Evolutionary conservation across 306 rosid species (phyloP), one percentile per base, ranked within the genome.

Genomic region (Medicago lupulina): DNA sequence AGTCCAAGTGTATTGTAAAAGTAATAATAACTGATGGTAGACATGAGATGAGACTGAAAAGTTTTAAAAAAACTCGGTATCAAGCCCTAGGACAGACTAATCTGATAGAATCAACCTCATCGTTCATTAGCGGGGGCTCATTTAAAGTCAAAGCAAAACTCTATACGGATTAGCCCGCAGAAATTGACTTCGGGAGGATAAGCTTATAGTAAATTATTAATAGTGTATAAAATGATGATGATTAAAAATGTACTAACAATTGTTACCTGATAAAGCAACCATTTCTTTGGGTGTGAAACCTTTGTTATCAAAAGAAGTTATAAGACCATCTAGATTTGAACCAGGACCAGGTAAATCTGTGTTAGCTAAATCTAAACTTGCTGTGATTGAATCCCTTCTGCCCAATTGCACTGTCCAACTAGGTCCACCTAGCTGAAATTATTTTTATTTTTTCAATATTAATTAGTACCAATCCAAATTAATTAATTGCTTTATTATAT

Each of bases 181-280:
- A 28, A 28, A 28, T 28, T 28, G 31, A 28, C 31, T 28, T 28
- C 0, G 31, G 31, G 31, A 28, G 31, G 31, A 28, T 28, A 28
- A 28, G 31, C 4, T 28, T 28, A 28, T 28, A 28, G 3, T 28
- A 28, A 28, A 28, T 3, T 28, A 3, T 3, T 28, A 28, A 28
- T 28, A 28, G 15, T 43, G 11, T 43, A 43, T 43, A 43, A 43
- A 43, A 43, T 10, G 49, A 12, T 43, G 4, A 43, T 43, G 13
- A 43, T 43, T 43, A 9, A 11, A 4, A 8, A 55, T 55, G 14
- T 19, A 8, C 19, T 28, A 70, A 12, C 25, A 4, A 55, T 18
- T 28, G 3, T 4, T 77, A 90, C 94, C 90, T 79, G 92, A 89
- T 14, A 89, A 87, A 71, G 92, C 85, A 9, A 89, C 92, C 80